Conservation (phyloP, 768 basidiomycete species). For the Kwoniella mangroviensis region DNA sequence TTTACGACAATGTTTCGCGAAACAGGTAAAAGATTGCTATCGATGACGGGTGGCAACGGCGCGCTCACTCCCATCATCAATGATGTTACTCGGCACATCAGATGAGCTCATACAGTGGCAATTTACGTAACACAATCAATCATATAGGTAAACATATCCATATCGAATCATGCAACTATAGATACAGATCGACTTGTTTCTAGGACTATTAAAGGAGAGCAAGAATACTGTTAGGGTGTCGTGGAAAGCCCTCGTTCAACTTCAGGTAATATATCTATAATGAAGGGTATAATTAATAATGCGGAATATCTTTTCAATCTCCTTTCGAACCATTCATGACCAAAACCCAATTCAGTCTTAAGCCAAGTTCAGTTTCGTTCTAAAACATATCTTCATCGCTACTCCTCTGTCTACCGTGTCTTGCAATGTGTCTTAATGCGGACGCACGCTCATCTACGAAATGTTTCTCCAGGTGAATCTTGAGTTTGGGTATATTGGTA, state of each 20-base stretch:
- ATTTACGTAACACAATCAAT: background rate
- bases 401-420: conserved; percentile 33
- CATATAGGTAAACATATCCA: background rate
- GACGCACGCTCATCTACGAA: conserved; percentile 63
- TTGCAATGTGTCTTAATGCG: conserved; percentile 26
- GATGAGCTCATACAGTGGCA: background rate
- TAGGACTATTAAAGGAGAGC: too few species aligned
- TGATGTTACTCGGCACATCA: conserved; percentile 1
- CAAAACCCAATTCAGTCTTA: background rate
- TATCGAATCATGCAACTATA: background rate
- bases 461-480: conserved; percentile 75
- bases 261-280: background rate
- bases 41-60: conserved; percentile 24
- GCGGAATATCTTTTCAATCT: background rate
- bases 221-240: too few species aligned
- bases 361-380: too few species aligned
- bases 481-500: conserved; percentile 76
- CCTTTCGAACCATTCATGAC: background rate
- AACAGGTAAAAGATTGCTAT: background rate
- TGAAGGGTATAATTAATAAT: background rate
- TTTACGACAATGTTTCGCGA: background rate
- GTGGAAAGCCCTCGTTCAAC: too few species aligned
- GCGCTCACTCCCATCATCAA: background rate
- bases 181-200: background rate
- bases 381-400: conserved; percentile 45